These are phyloP conservation scores for Gypsophila paniculata DNA, from an alignment of 179 eudicot species.

Conservation along the genomic window DNA sequence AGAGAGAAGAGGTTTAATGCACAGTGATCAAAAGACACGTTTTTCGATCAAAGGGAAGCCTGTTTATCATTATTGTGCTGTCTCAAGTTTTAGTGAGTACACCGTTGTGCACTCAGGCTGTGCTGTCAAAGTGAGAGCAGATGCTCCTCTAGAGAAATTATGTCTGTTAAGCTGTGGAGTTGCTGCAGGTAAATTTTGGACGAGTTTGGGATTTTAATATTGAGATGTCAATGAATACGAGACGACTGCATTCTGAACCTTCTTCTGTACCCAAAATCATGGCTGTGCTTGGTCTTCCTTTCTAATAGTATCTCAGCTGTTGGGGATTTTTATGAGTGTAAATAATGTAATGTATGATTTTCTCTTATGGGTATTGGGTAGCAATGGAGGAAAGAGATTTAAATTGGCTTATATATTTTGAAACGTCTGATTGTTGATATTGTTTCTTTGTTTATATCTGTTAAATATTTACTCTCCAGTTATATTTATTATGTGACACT, in stretches of 20 bases:
- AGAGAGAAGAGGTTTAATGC: constrained; percentile 91
- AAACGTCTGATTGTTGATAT: neutral
- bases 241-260: neutral
- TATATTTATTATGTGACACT: neutral
- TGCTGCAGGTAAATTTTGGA: constrained; percentile 61
- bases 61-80: constrained; percentile 88
- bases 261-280: neutral
- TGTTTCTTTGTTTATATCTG: neutral
- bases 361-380: neutral
- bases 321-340: neutral
- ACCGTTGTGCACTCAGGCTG: constrained; percentile 96
- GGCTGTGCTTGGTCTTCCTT: no score
- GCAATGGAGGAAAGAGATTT: neutral
- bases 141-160: constrained; percentile 79
- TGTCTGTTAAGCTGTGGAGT: constrained; percentile 97
- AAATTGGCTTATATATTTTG: neutral
- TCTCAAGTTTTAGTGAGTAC: constrained; percentile 95
- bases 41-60: constrained; percentile 73
- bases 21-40: constrained; percentile 85
- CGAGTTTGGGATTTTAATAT: neutral
- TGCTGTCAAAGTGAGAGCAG: constrained; percentile 74
- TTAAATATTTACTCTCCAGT: no score
- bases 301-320: neutral
- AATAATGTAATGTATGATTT: neutral
- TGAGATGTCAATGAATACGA: neutral